phyloP scores from a whole-genome alignment of 768 basidiomycete species.

The Galerina marginata region DNA sequence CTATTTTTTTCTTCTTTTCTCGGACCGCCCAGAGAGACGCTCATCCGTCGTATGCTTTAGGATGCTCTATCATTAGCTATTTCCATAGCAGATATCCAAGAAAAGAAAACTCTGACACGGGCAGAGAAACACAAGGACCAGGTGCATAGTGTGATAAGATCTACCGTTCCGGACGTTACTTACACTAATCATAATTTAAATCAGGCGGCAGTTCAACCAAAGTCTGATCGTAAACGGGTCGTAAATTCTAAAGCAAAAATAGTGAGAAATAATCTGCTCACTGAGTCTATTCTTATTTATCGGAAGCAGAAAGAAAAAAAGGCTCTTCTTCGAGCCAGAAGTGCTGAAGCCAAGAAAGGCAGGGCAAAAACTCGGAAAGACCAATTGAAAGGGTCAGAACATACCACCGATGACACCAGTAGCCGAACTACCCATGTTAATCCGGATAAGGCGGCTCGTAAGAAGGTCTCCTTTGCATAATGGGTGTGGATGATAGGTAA shows the following conservation, averaged over 20 bases:
- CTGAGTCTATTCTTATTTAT: constrained; percentile 2
- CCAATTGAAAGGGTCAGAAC: constrained; percentile 7
- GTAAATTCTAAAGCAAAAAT: constrained; percentile 42
- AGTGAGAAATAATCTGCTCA: constrained; percentile 29
- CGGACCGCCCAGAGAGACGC: constrained; percentile 3
- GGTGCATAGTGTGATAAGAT: constrained; percentile 30
- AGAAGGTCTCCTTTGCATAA: constrained; percentile 10
- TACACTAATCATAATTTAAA: constrained; percentile 1
- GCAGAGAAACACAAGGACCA: constrained; percentile 44
- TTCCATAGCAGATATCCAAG: constrained; percentile 50
- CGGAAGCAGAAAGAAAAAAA: constrained; percentile 48
- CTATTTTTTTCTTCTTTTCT: constrained; percentile 8
- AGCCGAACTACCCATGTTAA: background rate
- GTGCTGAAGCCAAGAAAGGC: constrained; percentile 12
- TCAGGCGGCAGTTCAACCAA: constrained; percentile 33
- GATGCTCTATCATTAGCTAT: constrained; percentile 53
- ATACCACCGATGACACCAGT: background rate
- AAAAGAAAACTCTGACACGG: constrained; percentile 47
- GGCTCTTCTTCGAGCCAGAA: constrained; percentile 38
- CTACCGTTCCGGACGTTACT: background rate
- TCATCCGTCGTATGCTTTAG: constrained; percentile 30
- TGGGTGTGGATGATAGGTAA: no score
- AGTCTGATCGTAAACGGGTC: constrained; percentile 29
- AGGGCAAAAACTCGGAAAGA: constrained; percentile 12
- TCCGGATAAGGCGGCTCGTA: background rate